Percentiles rank a stretch among this genome's conserved stretches.
Conservation (phyloP, 768 basidiomycete species). For the Tulasnella sp. region DNA sequence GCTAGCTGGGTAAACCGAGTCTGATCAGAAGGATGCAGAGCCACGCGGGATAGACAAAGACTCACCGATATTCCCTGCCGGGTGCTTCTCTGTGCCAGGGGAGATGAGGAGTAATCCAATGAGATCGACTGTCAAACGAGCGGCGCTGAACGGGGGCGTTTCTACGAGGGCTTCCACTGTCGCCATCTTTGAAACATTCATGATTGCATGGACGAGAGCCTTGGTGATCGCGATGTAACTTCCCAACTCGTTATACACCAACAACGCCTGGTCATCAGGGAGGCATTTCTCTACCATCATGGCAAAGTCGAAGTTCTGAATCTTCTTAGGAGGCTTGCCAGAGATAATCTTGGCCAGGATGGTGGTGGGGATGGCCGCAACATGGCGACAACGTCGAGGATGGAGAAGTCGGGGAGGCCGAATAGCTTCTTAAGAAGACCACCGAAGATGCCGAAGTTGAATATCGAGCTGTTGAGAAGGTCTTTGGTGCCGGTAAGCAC, state of each 20-base stretch:
- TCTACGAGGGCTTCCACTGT: not conserved
- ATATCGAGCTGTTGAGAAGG: conserved; percentile 6
- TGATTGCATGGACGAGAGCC: not conserved
- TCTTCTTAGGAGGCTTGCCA: not conserved
- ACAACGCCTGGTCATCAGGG: not conserved
- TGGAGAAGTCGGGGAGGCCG: not conserved
- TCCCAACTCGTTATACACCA: not conserved
- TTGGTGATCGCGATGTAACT: not conserved
- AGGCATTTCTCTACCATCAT: not conserved
- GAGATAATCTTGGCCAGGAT: conserved; percentile 11
- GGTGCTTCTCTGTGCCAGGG: not conserved
- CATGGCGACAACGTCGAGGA: conserved; percentile 1
- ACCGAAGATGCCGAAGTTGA: conserved; percentile 10
- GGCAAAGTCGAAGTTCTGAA: not conserved
- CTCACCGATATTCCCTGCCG: not conserved
- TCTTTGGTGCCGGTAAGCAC: not conserved
- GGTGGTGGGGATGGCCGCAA: conserved; percentile 2
- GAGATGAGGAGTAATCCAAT: not conserved
- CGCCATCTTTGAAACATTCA: not conserved
- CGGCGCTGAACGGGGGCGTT: not conserved
- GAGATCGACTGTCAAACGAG: not conserved
- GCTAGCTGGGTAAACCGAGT: not conserved
- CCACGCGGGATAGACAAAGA: not conserved
- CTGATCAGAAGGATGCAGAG: no score
- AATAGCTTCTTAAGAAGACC: not conserved